Base-by-base conservation (phyloP, 108 stramenopile species). In the Epithemia pelagica region DNA sequence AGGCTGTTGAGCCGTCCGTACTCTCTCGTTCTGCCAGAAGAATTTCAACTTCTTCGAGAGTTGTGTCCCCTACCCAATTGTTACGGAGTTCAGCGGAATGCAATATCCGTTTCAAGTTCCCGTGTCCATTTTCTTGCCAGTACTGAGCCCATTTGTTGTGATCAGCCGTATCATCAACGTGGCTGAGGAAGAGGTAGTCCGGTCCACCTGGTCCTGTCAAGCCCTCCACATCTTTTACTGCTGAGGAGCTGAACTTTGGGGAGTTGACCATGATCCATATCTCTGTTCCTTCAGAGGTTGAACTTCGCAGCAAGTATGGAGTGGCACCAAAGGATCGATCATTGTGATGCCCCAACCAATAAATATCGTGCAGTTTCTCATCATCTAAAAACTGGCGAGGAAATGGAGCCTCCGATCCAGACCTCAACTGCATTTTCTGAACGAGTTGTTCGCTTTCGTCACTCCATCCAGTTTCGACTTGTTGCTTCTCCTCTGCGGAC, bases 141-240 rank as follows among this genome's bases (percentile, higher is more conserved):
- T 82, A 68, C 5, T 59, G 59, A 7, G 64, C 68, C 87, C 87
- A 88, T 51, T 79, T 65, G 46, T 69, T 59, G 60, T 88, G 87
- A 72, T 82, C 82, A n/a, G 87, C 83, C 23, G 87, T 84, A 67
- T 88, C 87, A 71, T 88, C 87, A 15, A 88, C 83, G 61, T 88
- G 87, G 8, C 83, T 84, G 33, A 88, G 61, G 32, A 84, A 70
- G 54, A 88, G 23, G 56, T 82, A 84, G 29, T 80, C 63, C 2
- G 87, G 83, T 23, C 84, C 82, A 32, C 33, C 32, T 24, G 58
- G 53, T 19, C 76, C 78, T 3, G 77, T 75, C 21, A 85, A 2
- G 31, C 61, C 68, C 30, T 74, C 72, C 0, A 88, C 70, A 1
- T 82, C 71, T 23, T 54, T 54, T 7, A 83, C 68, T 27, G 82